Percentiles rank a stretch among this genome's conserved stretches.
phyloP scores from a whole-genome alignment of 768 basidiomycete species.

The Naganishia kalamii region DNA sequence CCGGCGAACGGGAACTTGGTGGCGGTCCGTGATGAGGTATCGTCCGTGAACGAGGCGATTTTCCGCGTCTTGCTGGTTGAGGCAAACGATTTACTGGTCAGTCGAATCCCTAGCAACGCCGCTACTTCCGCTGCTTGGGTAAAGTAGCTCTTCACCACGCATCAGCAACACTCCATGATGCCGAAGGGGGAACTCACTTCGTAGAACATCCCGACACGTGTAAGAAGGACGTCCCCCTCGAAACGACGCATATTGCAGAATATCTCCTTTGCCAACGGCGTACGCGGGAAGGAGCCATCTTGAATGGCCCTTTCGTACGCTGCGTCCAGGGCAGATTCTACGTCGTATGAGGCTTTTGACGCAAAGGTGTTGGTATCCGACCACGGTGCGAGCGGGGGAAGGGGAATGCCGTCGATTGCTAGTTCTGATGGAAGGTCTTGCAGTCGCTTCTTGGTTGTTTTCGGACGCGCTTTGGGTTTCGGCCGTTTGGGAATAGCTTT shows the following conservation, averaged over 20 bases:
- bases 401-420: not conserved
- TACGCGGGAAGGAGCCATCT: slow-evolving; percentile 38
- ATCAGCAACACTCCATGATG: not conserved
- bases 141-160: slow-evolving; percentile 72
- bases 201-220: slow-evolving; percentile 90
- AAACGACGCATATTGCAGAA: slow-evolving; percentile 65
- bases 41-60: too few species aligned
- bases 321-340: not conserved
- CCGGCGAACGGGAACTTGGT: slow-evolving; percentile 71
- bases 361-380: too few species aligned
- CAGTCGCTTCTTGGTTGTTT: not conserved
- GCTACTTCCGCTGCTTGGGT: slow-evolving; percentile 78
- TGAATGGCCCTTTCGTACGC: slow-evolving; percentile 11
- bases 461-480: not conserved
- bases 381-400: not conserved
- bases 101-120: slow-evolving; percentile 63
- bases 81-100: slow-evolving; percentile 54
- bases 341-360: too few species aligned
- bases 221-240: slow-evolving; percentile 82
- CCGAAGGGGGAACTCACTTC: slow-evolving; percentile 56
- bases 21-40: slow-evolving; percentile 4
- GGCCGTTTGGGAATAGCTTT: not conserved
- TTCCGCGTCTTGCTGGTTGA: slow-evolving; percentile 42
- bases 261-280: slow-evolving; percentile 63
- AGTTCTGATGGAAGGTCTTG: not conserved